phyloP scores from a whole-genome alignment of 257 asterid species.

The Perilla frutescens region DNA sequence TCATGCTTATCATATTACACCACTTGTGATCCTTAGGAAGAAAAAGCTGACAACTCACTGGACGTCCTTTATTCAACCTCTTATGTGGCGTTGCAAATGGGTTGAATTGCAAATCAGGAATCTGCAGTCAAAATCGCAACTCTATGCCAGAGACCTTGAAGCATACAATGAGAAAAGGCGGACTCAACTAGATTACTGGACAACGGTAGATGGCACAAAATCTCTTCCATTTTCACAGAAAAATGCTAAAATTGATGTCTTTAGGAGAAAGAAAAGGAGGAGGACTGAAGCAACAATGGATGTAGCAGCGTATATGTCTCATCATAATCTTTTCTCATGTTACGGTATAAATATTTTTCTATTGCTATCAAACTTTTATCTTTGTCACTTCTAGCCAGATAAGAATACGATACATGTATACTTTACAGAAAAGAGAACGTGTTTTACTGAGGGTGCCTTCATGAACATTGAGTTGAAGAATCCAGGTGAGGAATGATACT shows the following conservation, averaged over 20 bases:
- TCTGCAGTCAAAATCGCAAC: constrained; percentile 51
- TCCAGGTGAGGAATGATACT: constrained; percentile 51
- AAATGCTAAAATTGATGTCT: constrained; percentile 34
- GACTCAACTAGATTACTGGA: constrained; percentile 36
- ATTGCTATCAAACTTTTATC: constrained; percentile 16
- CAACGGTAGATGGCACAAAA: constrained; percentile 44
- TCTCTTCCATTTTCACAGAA: constrained; percentile 51
- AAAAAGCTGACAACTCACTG: constrained; percentile 70
- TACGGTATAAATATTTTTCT: constrained; percentile 52
- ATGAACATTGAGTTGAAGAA: constrained; percentile 38
- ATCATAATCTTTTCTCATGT: constrained; percentile 72
- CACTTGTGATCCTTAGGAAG: constrained; percentile 51
- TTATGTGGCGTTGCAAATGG: constrained; percentile 95
- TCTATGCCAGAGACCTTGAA: constrained; percentile 61
- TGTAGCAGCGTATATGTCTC: constrained; percentile 61
- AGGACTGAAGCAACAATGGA: constrained; percentile 55
- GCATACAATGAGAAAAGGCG: constrained; percentile 42
- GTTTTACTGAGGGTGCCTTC: constrained; percentile 40
- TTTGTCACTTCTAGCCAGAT: constrained; percentile 14
- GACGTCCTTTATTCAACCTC: constrained; percentile 65
- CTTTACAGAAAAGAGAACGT: constrained; percentile 61
- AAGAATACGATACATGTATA: constrained; percentile 19
- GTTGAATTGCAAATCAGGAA: constrained; percentile 70
- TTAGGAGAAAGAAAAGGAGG: constrained; percentile 74
- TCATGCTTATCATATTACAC: neutral